Evolutionary conservation across 805 yeast genomes (phyloP).

Genomic region (Starmerella potacharoeniae): DNA sequence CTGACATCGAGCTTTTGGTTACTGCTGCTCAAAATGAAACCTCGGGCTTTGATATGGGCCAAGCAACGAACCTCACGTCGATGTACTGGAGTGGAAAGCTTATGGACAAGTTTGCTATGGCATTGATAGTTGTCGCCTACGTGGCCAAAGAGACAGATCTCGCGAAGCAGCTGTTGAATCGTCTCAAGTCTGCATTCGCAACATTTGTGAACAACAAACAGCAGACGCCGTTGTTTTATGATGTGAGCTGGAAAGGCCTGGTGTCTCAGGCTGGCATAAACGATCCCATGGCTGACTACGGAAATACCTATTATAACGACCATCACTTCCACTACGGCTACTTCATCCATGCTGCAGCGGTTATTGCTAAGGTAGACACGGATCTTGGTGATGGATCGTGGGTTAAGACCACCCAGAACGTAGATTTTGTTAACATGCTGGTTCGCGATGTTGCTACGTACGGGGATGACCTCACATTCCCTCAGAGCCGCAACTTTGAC

Average conservation of each 20-base stretch:
- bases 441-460: constrained; percentile 55
- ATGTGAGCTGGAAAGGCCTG: constrained; percentile 45
- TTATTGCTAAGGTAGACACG: constrained; percentile 55
- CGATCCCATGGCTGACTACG: constrained; percentile 52
- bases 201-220: constrained; percentile 63
- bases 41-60: constrained; percentile 38
- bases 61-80: constrained; percentile 55
- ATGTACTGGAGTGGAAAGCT: constrained; percentile 88
- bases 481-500: constrained; percentile 54
- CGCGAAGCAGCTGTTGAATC: constrained; percentile 41
- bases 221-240: constrained; percentile 63
- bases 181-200: constrained; percentile 55
- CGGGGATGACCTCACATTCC: constrained; percentile 45
- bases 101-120: constrained; percentile 78
- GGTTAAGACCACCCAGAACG: constrained; percentile 32
- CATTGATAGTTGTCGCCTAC: constrained; percentile 59
- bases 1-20: constrained; percentile 33
- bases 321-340: constrained; percentile 86
- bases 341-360: constrained; percentile 71
- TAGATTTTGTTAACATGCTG: constrained; percentile 48
- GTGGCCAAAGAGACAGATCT: constrained; percentile 47
- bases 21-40: constrained; percentile 42
- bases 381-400: constrained; percentile 37
- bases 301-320: constrained; percentile 69
- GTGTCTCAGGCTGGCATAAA: constrained; percentile 26